A percentile compares a stretch with the other conserved stretches of the same genome.
phyloP scores from a whole-genome alignment of 2,329 filamentous ascomycete genomes.

The Fusarium neocosmosporiellum region DNA sequence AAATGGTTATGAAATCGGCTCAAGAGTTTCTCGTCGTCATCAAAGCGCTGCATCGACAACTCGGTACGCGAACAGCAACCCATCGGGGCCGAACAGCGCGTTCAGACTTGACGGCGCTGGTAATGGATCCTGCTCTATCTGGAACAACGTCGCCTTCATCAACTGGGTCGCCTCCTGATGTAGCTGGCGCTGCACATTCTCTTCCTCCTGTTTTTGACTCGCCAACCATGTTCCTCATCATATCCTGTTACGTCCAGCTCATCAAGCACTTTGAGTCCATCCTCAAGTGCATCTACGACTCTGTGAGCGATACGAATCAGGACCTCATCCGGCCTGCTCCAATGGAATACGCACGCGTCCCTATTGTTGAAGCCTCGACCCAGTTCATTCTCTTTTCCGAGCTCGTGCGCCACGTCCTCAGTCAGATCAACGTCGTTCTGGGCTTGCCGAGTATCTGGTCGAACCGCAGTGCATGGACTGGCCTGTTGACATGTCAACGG shows the following conservation, averaged over 20 bases:
- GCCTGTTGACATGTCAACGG: slow-evolving; percentile 32
- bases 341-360: slow-evolving; percentile 40
- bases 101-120: slow-evolving; percentile 16
- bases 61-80: slow-evolving; percentile 21
- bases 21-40: slow-evolving; percentile 44
- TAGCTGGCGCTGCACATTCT: slow-evolving; percentile 4
- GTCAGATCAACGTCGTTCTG: slow-evolving; percentile 42
- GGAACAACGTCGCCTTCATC: slow-evolving; percentile 5
- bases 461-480: slow-evolving; percentile 40
- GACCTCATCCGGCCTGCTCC: slow-evolving; percentile 29
- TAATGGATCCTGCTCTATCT: slow-evolving; percentile 6
- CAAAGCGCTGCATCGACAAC: slow-evolving; percentile 39
- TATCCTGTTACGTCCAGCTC: slow-evolving; percentile 46
- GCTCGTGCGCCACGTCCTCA: slow-evolving; percentile 39
- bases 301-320: slow-evolving; percentile 19
- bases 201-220: slow-evolving; percentile 35
- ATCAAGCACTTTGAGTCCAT: slow-evolving; percentile 41
- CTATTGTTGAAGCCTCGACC: slow-evolving; percentile 38
- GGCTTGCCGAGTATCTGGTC: slow-evolving; percentile 41
- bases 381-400: slow-evolving; percentile 46
- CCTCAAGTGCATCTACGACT: slow-evolving; percentile 32
- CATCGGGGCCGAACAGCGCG: slow-evolving; percentile 9
- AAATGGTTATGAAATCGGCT: slow-evolving; percentile 31
- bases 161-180: neutral
- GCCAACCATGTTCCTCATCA: slow-evolving; percentile 43